These are phyloP conservation scores for Yamadazyma takamatsuzukensis DNA, from an alignment of 805 yeast species.

Conservation along the genomic window DNA sequence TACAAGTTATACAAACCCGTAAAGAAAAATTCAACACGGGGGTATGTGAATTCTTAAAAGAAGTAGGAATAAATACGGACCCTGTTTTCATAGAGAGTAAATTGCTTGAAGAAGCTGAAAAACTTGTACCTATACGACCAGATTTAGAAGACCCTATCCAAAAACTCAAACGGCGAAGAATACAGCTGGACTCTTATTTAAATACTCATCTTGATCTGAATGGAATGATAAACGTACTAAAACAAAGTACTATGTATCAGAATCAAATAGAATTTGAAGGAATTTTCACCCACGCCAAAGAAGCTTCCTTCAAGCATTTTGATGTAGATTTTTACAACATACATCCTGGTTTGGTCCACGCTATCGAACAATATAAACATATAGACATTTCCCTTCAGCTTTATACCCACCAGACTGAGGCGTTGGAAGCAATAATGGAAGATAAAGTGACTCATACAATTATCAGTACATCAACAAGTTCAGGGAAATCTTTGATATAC, in stretches of 20 bases:
- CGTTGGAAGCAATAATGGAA: slow-evolving; percentile 52
- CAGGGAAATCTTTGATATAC: slow-evolving; percentile 91
- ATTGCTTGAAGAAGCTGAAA: slow-evolving; percentile 1
- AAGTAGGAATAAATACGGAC: slow-evolving; percentile 2
- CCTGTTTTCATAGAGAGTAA: slow-evolving; percentile 2
- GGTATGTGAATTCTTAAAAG: slow-evolving; percentile 10
- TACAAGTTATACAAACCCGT: slow-evolving; percentile 56
- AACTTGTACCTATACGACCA: slow-evolving; percentile 7
- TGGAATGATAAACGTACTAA: slow-evolving; percentile 48
- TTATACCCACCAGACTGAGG: slow-evolving; percentile 81
- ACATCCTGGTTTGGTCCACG: slow-evolving; percentile 45
- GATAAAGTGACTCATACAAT: slow-evolving; percentile 57
- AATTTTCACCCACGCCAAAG: slow-evolving; percentile 41
- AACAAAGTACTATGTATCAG: slow-evolving; percentile 48
- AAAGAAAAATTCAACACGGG: slow-evolving; percentile 44
- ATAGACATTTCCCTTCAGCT: slow-evolving; percentile 44
- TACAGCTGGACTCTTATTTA: too few species aligned
- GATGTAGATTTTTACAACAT: slow-evolving; percentile 28
- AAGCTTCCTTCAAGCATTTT: slow-evolving; percentile 43
- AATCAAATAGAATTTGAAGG: slow-evolving; percentile 59
- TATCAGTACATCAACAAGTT: slow-evolving; percentile 91
- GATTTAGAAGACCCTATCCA: slow-evolving; percentile 15
- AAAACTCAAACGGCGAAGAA: slow-evolving; percentile 9
- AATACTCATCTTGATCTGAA: slow-evolving; percentile 40
- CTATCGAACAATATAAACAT: slow-evolving; percentile 46